Conservation (phyloP, 164 flowering plant genomes). For the Echeveria elegans region DNA sequence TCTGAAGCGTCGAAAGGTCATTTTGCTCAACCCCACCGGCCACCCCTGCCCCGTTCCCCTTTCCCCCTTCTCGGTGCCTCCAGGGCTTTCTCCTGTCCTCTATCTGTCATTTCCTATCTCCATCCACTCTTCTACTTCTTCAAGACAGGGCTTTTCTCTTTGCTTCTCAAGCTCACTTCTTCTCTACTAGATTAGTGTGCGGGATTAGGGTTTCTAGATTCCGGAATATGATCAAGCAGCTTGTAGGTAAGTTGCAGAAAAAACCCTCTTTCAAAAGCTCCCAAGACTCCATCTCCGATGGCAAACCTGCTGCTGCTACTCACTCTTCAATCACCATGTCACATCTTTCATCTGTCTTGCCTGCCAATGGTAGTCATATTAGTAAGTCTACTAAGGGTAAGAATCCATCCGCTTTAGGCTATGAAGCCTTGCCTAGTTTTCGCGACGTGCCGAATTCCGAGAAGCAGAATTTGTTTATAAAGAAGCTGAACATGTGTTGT, state of each 20-base stretch:
- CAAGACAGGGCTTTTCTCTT: background rate
- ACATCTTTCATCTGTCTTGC: no score
- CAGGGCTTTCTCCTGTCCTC: background rate
- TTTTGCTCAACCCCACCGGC: background rate
- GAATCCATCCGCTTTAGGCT: slow-evolving; percentile 28
- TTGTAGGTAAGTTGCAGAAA: slow-evolving; percentile 62
- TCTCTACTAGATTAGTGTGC: background rate
- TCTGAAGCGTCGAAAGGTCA: slow-evolving; percentile 8
- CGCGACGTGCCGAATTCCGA: slow-evolving; percentile 68
- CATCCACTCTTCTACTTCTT: background rate
- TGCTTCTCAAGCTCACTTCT: background rate
- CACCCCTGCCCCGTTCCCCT: background rate
- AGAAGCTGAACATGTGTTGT: slow-evolving; percentile 66
- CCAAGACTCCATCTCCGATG: slow-evolving; percentile 9
- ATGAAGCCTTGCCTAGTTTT: slow-evolving; percentile 64
- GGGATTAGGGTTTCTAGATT: slow-evolving; percentile 13
- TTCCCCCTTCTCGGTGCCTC: background rate
- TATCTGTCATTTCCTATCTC: slow-evolving; percentile 5
- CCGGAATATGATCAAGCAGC: slow-evolving; percentile 66
- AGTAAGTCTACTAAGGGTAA: slow-evolving; percentile 38
- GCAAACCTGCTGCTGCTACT: background rate
- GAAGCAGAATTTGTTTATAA: slow-evolving; percentile 51
- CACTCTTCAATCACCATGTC: no score
- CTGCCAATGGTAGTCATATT: slow-evolving; percentile 1
- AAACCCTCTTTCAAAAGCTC: slow-evolving; percentile 66